Evolutionary conservation across 148 eudicot genomes (phyloP), one percentile per base, ranked within the genome.

Genomic region (Vaccinium corymbosum): DNA sequence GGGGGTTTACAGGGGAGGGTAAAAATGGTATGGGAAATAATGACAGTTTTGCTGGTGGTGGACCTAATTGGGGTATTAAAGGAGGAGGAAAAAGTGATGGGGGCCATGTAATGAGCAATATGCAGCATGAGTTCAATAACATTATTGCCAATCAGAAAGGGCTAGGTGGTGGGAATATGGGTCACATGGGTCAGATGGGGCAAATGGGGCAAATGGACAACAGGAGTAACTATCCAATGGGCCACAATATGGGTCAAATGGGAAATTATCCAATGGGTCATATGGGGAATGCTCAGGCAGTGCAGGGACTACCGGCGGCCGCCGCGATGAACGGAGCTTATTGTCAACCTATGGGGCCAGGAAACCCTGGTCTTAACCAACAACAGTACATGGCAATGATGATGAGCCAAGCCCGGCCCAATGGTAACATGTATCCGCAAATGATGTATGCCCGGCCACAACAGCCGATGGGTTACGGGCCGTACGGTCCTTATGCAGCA

Each of bases 331-430:
- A 76, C 68, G 87, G 87, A 9, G 92, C 92, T 14, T 90, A 73
- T 76, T 79, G 85, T 1, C 92, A 83, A 61, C 95, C 97, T 19
- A 89, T 91, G 95, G 94, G 86, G 15, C 90, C 85, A 12, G 93
- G 87, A 4, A 90, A 90, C 85, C 94, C 92, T 12, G 89, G 85
- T 13, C 89, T 82, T 48, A 91, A 91, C 25, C 79, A 87, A 29
- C 93, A 89, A 49, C 98, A 93, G 27, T 89, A 92, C 86, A 93
- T 94, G 98, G 92, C 91, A 7, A 92, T 93, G 98, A 85, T 89
- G 93, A 92, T 92, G 95, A 95, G 93, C 86, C 97, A 93, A 50
- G 90, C 90, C 38, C 90, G 94, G 78, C 88, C 85, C 80, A 83
- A 89, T 38, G 96, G 93, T 3, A 88, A 86, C 14, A 90, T 86